Conservation (phyloP, 225 moss, liverwort and hornwort species). For the Ulota crispa region DNA sequence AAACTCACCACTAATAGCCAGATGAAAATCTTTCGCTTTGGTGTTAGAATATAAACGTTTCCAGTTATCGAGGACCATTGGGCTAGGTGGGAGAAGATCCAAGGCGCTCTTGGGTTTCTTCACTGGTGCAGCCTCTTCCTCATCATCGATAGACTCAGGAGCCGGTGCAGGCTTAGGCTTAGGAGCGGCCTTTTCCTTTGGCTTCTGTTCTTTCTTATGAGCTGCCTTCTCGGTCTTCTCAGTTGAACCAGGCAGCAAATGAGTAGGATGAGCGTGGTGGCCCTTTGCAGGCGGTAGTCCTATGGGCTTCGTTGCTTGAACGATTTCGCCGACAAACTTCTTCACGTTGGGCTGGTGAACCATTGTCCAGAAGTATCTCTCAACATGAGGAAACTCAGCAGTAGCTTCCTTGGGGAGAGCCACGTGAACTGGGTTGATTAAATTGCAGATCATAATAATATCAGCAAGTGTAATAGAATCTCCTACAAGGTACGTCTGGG, state of each 20-base stretch:
- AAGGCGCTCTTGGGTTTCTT: slow-evolving; percentile 69
- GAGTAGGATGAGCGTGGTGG: slow-evolving; percentile 3
- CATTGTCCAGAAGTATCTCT: slow-evolving; percentile 86
- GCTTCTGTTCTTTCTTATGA: slow-evolving; percentile 29
- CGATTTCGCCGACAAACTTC: slow-evolving; percentile 64
- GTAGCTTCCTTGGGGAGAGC: slow-evolving; percentile 54
- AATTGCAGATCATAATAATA: slow-evolving; percentile 55
- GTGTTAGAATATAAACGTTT: slow-evolving; percentile 98
- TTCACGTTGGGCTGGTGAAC: slow-evolving; percentile 74
- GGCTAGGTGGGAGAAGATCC: slow-evolving; percentile 86
- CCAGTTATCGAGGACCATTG: slow-evolving; percentile 94
- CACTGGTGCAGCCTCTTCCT: slow-evolving; percentile 62
- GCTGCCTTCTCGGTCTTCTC: neutral
- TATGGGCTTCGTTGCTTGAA: slow-evolving; percentile 44
- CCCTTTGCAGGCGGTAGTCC: slow-evolving; percentile 34
- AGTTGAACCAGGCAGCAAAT: neutral
- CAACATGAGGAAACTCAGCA: slow-evolving; percentile 61
- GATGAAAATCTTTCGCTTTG: slow-evolving; percentile 80
- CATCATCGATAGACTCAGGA: slow-evolving; percentile 38
- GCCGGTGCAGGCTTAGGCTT: slow-evolving; percentile 39
- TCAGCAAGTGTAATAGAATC: slow-evolving; percentile 78
- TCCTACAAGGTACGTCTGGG: slow-evolving; percentile 73
- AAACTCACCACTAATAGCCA: slow-evolving; percentile 78
- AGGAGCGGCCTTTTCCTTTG: slow-evolving; percentile 44
- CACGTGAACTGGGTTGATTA: slow-evolving; percentile 23